These are phyloP conservation scores for Gaertneriomyces sp. DNA, from an alignment of 192 early-diverging fungal species.

Conservation along the genomic window DNA sequence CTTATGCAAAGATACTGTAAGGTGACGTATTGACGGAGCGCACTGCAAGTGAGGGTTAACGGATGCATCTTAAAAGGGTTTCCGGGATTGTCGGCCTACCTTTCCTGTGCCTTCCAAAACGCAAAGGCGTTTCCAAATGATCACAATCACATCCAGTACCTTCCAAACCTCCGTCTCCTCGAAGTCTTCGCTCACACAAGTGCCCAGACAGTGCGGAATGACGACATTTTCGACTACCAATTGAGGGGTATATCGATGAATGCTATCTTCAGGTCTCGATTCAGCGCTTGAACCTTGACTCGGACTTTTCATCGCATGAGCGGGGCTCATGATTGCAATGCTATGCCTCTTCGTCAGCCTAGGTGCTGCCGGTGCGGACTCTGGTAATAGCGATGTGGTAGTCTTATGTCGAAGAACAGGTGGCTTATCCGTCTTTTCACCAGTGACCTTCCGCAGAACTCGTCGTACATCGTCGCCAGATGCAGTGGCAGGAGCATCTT, in stretches of 20 bases:
- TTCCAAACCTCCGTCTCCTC: conserved; percentile 8
- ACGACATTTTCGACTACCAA: conserved; percentile 13
- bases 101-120: conserved; percentile 8
- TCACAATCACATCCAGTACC: conserved; percentile 14
- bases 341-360: conserved; percentile 12
- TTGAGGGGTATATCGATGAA: conserved; percentile 13
- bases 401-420: too few relatives aligned
- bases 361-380: background rate
- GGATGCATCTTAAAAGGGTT: background rate
- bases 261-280: too few relatives aligned
- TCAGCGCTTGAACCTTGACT: too few relatives aligned
- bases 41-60: conserved; percentile 7
- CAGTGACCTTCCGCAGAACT: too few relatives aligned
- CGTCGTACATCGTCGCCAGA: too few relatives aligned
- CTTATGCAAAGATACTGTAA: conserved; percentile 19
- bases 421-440: too few relatives aligned
- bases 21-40: conserved; percentile 4
- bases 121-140: conserved; percentile 21
- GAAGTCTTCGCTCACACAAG: conserved; percentile 15
- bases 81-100: conserved; percentile 4
- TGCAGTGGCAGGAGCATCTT: too few relatives aligned
- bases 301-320: background rate
- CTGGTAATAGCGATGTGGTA: too few relatives aligned
- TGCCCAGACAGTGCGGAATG: conserved; percentile 17
- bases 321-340: background rate